Conservation (phyloP, 106 monocot genomes). For the Platanthera zijinensis region DNA sequence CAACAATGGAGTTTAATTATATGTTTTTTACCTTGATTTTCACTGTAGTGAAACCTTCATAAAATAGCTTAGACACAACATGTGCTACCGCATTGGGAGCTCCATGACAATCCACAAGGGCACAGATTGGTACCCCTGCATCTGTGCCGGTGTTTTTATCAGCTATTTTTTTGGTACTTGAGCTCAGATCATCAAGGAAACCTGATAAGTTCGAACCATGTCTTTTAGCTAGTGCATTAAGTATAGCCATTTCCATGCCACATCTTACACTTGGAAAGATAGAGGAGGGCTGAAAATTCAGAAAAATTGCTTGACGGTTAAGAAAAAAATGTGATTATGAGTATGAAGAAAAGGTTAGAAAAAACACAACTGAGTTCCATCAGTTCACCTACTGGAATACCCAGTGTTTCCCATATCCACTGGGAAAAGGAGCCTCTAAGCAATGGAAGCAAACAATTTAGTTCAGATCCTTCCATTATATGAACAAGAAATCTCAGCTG, state of each 20-base stretch:
- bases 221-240: conserved; percentile 58
- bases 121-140: conserved; percentile 53
- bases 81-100: conserved; percentile 55
- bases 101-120: conserved; percentile 77
- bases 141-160: conserved; percentile 12
- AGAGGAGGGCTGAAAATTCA: conserved; percentile 54
- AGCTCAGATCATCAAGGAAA: conserved; percentile 26
- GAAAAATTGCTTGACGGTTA: background rate
- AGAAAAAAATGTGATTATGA: background rate
- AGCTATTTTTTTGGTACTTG: conserved; percentile 12
- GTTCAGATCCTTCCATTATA: conserved; percentile 50
- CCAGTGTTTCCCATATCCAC: conserved; percentile 75
- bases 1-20: background rate
- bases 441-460: conserved; percentile 50
- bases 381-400: conserved; percentile 53
- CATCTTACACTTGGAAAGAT: conserved; percentile 88
- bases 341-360: background rate
- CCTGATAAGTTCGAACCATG: conserved; percentile 25
- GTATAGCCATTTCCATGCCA: conserved; percentile 91
- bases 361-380: background rate
- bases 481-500: conserved; percentile 76
- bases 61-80: conserved; percentile 60
- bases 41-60: conserved; percentile 76
- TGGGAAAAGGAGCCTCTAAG: conserved; percentile 57
- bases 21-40: conserved; percentile 66